A percentile compares a stretch with the other conserved stretches of the same genome.
These are phyloP conservation scores for Myriosclerotinia duriaeana DNA, from an alignment of 2,329 filamentous ascomycete genomes.

Conservation along the genomic window DNA sequence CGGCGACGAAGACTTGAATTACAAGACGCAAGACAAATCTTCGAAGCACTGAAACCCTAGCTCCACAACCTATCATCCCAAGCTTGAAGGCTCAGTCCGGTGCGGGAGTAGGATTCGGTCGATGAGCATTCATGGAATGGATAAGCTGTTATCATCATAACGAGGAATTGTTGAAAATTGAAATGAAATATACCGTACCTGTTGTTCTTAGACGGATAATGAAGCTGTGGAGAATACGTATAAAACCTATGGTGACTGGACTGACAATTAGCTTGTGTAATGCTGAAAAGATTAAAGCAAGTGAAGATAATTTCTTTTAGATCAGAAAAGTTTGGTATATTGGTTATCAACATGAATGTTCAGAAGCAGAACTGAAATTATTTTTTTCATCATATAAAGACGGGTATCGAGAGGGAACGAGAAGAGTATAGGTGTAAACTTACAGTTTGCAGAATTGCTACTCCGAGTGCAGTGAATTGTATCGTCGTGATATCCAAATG, in stretches of 20 bases:
- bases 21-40: conserved; percentile 59
- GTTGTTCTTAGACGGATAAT: background rate
- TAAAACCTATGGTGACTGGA: background rate
- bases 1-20: conserved; percentile 51
- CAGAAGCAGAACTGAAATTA: conserved; percentile 75
- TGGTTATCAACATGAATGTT: conserved; percentile 62
- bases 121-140: conserved; percentile 70
- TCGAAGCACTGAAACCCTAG: conserved; percentile 61
- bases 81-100: conserved; percentile 53
- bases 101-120: conserved; percentile 73
- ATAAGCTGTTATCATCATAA: conserved; percentile 67
- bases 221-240: background rate
- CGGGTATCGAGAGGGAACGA: background rate
- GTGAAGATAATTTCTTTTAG: conserved; percentile 29
- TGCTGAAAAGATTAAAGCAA: background rate
- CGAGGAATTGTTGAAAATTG: conserved; percentile 26
- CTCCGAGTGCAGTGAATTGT: background rate
- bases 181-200: conserved; percentile 31
- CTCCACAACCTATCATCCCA: conserved; percentile 76
- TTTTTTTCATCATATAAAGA: conserved; percentile 62
- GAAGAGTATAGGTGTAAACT: conserved; percentile 5
- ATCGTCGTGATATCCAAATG: too few relatives aligned
- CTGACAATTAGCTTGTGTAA: conserved; percentile 18
- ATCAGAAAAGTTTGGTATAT: conserved; percentile 65
- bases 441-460: conserved; percentile 1